Conservation (phyloP, 352 stramenopile genomes). For the Phytopythium chamaehyphon region DNA sequence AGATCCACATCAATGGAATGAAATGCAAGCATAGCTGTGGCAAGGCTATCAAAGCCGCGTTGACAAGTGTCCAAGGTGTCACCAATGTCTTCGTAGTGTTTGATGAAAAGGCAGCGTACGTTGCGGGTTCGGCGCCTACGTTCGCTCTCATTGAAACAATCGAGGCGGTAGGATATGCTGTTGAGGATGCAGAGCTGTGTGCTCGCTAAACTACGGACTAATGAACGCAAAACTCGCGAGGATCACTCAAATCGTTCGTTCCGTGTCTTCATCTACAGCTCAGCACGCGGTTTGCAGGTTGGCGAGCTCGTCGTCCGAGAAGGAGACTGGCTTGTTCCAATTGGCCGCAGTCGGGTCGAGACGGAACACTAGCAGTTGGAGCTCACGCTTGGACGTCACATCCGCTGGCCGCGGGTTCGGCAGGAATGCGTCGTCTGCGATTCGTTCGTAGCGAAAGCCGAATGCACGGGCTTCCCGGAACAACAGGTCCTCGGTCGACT, state of each 20-base stretch:
- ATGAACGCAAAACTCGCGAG: too few species aligned
- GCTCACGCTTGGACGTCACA: constrained; percentile 33
- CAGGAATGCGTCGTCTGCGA: constrained; percentile 31
- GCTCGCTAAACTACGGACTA: too few species aligned
- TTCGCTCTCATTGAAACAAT: constrained; percentile 52
- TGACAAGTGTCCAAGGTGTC: constrained; percentile 44
- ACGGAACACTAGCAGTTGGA: constrained; percentile 46
- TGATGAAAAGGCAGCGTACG: constrained; percentile 65
- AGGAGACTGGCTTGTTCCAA: constrained; percentile 34
- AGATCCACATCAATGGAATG: constrained; percentile 85
- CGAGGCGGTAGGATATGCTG: constrained; percentile 58
- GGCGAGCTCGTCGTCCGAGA: constrained; percentile 27
- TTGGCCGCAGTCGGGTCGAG: constrained; percentile 29
- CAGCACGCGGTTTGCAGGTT: constrained; percentile 52
- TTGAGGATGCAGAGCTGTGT: constrained; percentile 16
- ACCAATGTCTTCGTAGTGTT: constrained; percentile 72
- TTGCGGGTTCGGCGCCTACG: constrained; percentile 50
- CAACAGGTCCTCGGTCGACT: constrained; percentile 50
- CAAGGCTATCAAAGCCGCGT: constrained; percentile 41
- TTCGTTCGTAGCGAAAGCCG: constrained; percentile 34
- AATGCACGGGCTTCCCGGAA: constrained; percentile 38
- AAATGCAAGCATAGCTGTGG: constrained; percentile 83
- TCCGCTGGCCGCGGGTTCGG: constrained; percentile 32
- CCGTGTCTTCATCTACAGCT: constrained; percentile 1
- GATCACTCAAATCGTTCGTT: neutral